Conservation (phyloP, 257 asterid species). For the Scutellaria galericulata region DNA sequence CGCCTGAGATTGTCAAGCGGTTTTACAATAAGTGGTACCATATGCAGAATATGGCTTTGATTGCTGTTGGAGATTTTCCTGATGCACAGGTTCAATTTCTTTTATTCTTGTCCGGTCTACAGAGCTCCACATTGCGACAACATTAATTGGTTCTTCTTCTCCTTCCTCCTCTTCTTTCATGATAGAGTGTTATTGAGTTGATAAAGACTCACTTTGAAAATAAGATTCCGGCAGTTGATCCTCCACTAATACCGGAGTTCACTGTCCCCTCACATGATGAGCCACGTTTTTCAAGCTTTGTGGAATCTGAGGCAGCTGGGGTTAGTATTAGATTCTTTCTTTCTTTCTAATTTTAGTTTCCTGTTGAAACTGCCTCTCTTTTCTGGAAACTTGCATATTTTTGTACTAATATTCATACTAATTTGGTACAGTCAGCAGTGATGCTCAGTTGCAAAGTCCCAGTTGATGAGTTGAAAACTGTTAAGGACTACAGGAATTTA, state of each 20-base stretch:
- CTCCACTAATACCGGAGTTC: constrained; percentile 70
- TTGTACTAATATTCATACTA: constrained; percentile 34
- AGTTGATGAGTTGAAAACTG: constrained; percentile 71
- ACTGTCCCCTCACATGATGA: constrained; percentile 81
- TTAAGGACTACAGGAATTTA: constrained; percentile 82
- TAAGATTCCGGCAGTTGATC: constrained; percentile 61
- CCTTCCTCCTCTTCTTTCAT: constrained; percentile 38
- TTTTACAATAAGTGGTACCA: constrained; percentile 89
- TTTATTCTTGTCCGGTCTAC: constrained; percentile 11
- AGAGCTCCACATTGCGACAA: constrained; percentile 14
- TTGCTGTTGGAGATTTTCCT: constrained; percentile 94
- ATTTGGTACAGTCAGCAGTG: constrained; percentile 82
- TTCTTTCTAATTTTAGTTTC: constrained; percentile 27
- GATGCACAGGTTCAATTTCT: constrained; percentile 69
- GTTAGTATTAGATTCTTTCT: constrained; percentile 48
- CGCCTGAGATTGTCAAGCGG: constrained; percentile 74
- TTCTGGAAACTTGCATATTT: constrained; percentile 23
- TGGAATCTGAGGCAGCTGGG: constrained; percentile 97
- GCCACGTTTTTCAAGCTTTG: constrained; percentile 86
- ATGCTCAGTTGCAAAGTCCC: constrained; percentile 94
- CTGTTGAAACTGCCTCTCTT: constrained; percentile 11
- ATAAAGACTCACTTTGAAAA: constrained; percentile 78
- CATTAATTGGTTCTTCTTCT: constrained; percentile 33
- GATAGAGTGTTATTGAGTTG: constrained; percentile 80
- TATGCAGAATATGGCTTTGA: constrained; percentile 88